Evolutionary conservation across 768 basidiomycete genomes (phyloP), one percentile per base, ranked within the genome.

Genomic region (Lactarius trivialis): DNA sequence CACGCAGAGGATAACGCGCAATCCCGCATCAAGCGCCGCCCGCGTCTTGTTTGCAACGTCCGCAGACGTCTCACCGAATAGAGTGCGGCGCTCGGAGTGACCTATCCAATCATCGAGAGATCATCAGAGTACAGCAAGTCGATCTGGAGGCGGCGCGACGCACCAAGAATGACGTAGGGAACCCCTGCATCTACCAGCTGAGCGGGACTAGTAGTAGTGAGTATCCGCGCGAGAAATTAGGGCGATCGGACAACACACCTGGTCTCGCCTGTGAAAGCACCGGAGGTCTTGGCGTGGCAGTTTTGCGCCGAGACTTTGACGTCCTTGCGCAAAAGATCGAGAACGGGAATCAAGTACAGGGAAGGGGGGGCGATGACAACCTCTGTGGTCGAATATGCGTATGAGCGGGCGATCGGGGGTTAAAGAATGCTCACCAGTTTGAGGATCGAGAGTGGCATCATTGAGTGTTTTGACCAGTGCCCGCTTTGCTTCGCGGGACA

Each of bases 181-280:
- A 98, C 84, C 7, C 79, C 80, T n/a, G 88, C 88, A 71, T 98
- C 93, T 41, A 79, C 81, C 68, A 98, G 86, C 76, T 98, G 95
- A 2, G 79, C 71, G 1, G 95, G 85, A 70, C 93, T 93, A 66
- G 28, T 14, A 12, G 12, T 11, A 33, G 55, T 53, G 14, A 58
- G 57, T 32, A 41, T 12, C 61, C 50, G 60, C 34, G 45, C 15
- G 30, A 58, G 26, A 34, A 28, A 7, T 21, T 15, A 45, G 26
- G 28, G 28, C 19, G 33, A 39, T 53, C 43, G 48, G 11, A 45
- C 45, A 12, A 71, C 79, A 41, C 56, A 88, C 91, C 94, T 96
- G 78, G 91, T 91, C 77, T 99, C 97, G 62, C 97, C 97, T 14
- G 97, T 98, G 78, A 86, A 99, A 12, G 96, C 96, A 55, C 96